Base-by-base conservation (phyloP, 2,329 filamentous ascomycete species). In the Thermothelomyces thermophilus region DNA sequence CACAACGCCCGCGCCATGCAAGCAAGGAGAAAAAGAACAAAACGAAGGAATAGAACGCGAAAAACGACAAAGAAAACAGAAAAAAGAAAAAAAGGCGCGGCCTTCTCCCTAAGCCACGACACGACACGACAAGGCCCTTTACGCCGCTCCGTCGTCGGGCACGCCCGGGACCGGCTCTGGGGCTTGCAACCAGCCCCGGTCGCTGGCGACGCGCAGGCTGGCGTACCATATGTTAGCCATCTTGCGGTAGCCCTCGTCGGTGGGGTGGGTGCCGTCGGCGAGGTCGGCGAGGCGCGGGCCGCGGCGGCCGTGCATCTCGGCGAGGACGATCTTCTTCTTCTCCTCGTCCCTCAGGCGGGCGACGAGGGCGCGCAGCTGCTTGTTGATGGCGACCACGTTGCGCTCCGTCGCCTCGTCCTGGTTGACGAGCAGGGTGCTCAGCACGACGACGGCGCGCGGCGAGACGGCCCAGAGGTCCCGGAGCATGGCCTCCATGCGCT, bases 201-300 rank as follows among this genome's bases (percentile, higher is more conserved):
- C 43, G 16, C 53, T 53, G 1, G 56, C 57, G 22, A 37, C 39
- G 22, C 56, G 44, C 20, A 62, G 22, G 19, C 71, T 63, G 22
- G 68, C 66, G 3, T 51, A 53, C 67, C 68, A 72, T 7, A 68
- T 52, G 17, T 59, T 58, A 28, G 69, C 70, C 69, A 73, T 72
- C 60, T 71, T 70, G 37, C 58, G 51, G 51, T 72, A 72, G 3
- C 70, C 70, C 0, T 13, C 56, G 28, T 70, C 66, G 17, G 62
- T 59, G 1, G 70, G 71, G 46, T 73, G 71, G 1, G 65, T 71
- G 9, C 57, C 62, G 50, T 73, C 70, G 0, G 58, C 61, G 40
- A 72, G 56, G 37, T 72, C 69, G 5, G 41, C 56, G 17, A 46
- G 19, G 13, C 58, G 52, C 5, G 64, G 66, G 2, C 64, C 68